Evolutionary conservation across 2,329 filamentous ascomycete species (phyloP), one percentile per base, ranked within the genome.

Genomic region (Endoconidiophora laricicola): DNA sequence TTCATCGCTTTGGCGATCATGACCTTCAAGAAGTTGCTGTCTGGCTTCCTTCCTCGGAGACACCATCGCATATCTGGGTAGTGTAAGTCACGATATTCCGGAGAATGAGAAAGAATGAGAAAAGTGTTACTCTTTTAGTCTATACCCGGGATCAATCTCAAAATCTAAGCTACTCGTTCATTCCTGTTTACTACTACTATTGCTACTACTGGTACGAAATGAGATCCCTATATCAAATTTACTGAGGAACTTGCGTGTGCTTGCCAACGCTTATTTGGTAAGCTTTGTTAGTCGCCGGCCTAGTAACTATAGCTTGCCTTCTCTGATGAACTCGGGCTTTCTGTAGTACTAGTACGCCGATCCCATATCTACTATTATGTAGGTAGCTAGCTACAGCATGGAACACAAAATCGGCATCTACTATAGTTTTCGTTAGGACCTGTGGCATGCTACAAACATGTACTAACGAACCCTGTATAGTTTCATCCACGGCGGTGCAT

Each of bases 401-500:
- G 23, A 40, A 20, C n/a, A 16, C 24, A 38, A n/a, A 38, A 38
- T 23, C 29, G 33, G 14, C 26, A 5, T 16, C 16, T 22, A 49
- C 36, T 16, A 38, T n/a, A 3, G 18, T 23, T 4, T 23, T 51
- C 6, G n/a, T 12, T 10, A 33, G 12, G 29, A 12, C 29, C 29
- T 33, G 29, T 12, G 12, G 29, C 29, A 33, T 33, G 12, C 29
- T 33, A 33, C 12, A 12, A 10, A 9, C 12, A 33, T 10, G 12
- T 33, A 9, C 29, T 33, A 33, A 33, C 29, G 12, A 9, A 12
- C 29, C 6, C 12, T 12, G 29, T 33, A 33, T 29, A 55, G 54
- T 23, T 54, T 56, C 48, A 54, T 60, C 47, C 58, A 60, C 48
- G 58, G 58, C n/a, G 58, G 58, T 26, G 58, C 58, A 5, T 60